Percentiles rank a stretch among this genome's conserved stretches.
These are phyloP conservation scores for Oenanthe sinensis DNA, from an alignment of 129 eudicot genomes.

Conservation along the genomic window DNA sequence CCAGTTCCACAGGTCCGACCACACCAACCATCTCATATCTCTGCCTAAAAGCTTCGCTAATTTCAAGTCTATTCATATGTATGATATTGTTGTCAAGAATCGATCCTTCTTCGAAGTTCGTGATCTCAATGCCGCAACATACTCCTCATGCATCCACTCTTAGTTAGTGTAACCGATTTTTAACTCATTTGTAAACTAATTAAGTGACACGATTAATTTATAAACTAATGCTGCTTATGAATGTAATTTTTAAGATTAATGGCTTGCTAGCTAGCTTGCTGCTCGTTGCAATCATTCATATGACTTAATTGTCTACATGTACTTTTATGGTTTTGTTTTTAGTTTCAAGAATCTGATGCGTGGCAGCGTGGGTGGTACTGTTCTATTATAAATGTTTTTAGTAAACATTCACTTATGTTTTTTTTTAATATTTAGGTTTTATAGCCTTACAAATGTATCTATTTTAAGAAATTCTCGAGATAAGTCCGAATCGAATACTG, in stretches of 20 bases:
- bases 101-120: constrained; percentile 28
- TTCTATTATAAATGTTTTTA: too few relatives aligned
- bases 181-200: neutral
- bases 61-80: constrained; percentile 31
- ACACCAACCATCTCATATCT: constrained; percentile 30
- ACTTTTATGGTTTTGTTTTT: too few relatives aligned
- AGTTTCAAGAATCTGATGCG: too few relatives aligned
- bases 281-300: too few relatives aligned
- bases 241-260: neutral
- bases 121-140: constrained; percentile 9
- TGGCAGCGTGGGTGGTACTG: too few relatives aligned
- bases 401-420: too few relatives aligned
- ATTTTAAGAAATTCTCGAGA: too few relatives aligned
- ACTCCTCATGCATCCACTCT: neutral
- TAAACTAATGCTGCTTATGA: neutral
- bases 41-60: constrained; percentile 23
- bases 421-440: too few relatives aligned
- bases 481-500: too few relatives aligned
- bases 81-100: constrained; percentile 31
- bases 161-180: neutral
- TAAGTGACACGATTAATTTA: neutral
- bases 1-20: constrained; percentile 29
- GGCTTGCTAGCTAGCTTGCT: neutral
- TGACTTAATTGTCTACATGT: neutral
- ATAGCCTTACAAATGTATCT: too few relatives aligned